These are phyloP conservation scores for Alternaria sp. DNA, from an alignment of 2,329 filamentous ascomycete species.

Conservation along the genomic window DNA sequence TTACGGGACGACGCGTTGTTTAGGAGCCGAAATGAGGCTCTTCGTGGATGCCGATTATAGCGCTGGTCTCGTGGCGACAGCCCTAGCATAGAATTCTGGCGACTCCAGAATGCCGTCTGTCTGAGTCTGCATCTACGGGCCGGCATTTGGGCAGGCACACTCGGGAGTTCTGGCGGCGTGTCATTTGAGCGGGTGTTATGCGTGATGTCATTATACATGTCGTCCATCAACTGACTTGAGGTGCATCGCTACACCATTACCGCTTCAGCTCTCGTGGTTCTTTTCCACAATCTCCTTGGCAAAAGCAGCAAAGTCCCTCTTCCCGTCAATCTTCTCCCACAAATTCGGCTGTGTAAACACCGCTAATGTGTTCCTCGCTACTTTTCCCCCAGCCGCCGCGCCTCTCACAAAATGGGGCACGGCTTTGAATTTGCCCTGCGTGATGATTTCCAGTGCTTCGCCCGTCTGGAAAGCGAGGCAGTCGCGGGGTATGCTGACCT, in stretches of 20 bases:
- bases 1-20: constrained; percentile 13
- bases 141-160: neutral
- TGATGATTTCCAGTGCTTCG: constrained; percentile 89
- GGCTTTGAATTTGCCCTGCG: constrained; percentile 87
- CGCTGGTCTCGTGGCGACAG: constrained; percentile 8
- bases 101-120: constrained; percentile 3
- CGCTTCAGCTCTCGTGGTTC: constrained; percentile 51
- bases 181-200: neutral
- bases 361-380: constrained; percentile 80
- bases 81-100: constrained; percentile 1
- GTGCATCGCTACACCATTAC: neutral
- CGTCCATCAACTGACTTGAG: neutral
- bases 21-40: constrained; percentile 9
- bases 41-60: neutral
- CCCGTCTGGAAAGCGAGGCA: constrained; percentile 97
- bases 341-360: constrained; percentile 98
- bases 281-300: constrained; percentile 63
- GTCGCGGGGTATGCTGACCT: constrained; percentile 89
- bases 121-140: neutral
- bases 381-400: constrained; percentile 58
- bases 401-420: constrained; percentile 96
- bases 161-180: constrained; percentile 2
- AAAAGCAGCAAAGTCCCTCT: constrained; percentile 78
- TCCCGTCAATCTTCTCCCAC: constrained; percentile 76
- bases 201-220: constrained; percentile 24